A percentile compares a stretch with the other conserved stretches of the same genome.
These are phyloP conservation scores for Fagopyrum esculentum DNA, from an alignment of 148 eudicot genomes.

Conservation along the genomic window DNA sequence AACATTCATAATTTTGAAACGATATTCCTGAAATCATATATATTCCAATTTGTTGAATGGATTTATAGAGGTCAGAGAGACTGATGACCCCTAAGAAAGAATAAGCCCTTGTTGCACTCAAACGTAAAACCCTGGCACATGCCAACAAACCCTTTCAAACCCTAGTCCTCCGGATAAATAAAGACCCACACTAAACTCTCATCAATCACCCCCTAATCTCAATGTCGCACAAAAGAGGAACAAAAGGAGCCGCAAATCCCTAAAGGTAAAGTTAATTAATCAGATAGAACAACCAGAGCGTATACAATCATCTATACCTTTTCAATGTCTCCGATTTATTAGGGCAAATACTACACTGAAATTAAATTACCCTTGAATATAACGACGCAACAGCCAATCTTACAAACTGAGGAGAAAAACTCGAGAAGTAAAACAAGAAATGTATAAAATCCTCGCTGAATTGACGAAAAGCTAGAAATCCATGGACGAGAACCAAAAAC, in stretches of 20 bases:
- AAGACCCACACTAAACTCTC: not conserved
- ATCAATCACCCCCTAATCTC: not conserved
- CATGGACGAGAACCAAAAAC: not conserved
- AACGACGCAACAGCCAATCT: not conserved
- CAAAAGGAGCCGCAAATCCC: not conserved
- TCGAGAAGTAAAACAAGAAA: not conserved
- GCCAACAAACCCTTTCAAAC: not conserved
- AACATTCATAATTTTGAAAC: not conserved
- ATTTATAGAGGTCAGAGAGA: not conserved
- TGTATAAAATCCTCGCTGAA: not conserved
- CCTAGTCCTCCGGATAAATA: no score
- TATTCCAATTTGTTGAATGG: no score
- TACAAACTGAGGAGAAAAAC: not conserved
- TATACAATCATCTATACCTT: not conserved
- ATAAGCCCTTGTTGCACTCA: not conserved
- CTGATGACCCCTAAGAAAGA: not conserved
- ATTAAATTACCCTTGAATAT: not conserved
- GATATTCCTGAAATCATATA: no score
- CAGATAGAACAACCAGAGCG: not conserved
- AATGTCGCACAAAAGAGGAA: not conserved
- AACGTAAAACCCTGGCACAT: not conserved
- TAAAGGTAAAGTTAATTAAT: not conserved
- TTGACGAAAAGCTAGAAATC: not conserved
- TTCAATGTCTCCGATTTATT: not conserved
- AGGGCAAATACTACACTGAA: not conserved